A percentile compares a stretch with the other conserved stretches of the same genome.
phyloP scores from a whole-genome alignment of 73 alveolate species.

The Paramecium biaurelia region DNA sequence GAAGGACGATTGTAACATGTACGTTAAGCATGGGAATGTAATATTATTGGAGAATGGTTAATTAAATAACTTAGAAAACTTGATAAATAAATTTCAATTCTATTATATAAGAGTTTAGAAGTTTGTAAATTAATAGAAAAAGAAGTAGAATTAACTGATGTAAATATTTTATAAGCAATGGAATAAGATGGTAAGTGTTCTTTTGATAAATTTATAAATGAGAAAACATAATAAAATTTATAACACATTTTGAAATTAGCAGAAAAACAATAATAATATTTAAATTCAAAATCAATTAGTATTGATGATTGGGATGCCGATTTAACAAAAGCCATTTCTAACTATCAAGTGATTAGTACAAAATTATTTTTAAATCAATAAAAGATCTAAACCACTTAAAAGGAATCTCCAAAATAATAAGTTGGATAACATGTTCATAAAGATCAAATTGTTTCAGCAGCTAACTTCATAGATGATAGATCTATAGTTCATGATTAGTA shows the following conservation, averaged over 20 bases:
- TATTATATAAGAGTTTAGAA: not conserved
- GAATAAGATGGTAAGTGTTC: not conserved
- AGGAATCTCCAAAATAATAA: not conserved
- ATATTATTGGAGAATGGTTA: conserved; percentile 38
- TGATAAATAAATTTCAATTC: not conserved
- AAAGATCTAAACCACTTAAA: not conserved
- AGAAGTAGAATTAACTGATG: not conserved
- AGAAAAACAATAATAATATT: not conserved
- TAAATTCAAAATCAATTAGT: not conserved
- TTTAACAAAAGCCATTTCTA: not conserved
- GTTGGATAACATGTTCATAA: not conserved
- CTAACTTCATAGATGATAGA: not conserved
- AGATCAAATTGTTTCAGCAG: not conserved
- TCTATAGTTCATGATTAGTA: not conserved
- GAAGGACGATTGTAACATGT: conserved; percentile 13
- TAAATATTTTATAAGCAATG: not conserved
- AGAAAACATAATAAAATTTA: not conserved
- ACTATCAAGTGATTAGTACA: not conserved
- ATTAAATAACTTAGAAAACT: not conserved
- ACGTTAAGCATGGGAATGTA: not conserved
- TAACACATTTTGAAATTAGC: not conserved
- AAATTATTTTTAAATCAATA: not conserved
- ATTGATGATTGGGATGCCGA: conserved; percentile 28
- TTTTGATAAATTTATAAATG: not conserved
- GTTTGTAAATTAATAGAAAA: not conserved